Evolutionary conservation across 2,329 filamentous ascomycete species (phyloP), one percentile per base, ranked within the genome.

Genomic region (Zymoseptoria crescenta): DNA sequence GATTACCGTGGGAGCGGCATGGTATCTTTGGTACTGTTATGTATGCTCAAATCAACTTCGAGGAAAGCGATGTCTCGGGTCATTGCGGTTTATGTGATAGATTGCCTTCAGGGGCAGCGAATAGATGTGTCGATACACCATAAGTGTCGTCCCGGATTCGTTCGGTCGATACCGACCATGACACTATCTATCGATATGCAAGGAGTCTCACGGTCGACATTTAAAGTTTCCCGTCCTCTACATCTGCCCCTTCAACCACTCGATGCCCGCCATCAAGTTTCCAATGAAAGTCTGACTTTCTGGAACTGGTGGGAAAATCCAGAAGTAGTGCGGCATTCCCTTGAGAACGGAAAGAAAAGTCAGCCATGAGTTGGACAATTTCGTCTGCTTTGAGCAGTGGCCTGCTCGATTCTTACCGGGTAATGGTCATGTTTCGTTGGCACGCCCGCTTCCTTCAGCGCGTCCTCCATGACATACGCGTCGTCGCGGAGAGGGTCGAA

Each of bases 401-500:
- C 2, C 24, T 24, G 24, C 24, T n/a, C 35, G 6, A 41, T 16
- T 0, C 66, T 41, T 41, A 41, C 35, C 35, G 35, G 57, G 59
- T 74, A 77, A 16, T 75, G 62, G 62, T 80, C 74, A n/a, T 79
- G 54, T 56, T 72, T 74, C 0, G 77, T 79, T 60, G 69, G 63
- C 5, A 80, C 68, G 3, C 68, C 74, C 0, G 78, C 74, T 51
- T 78, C 78, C 29, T 75, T 70, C 62, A 83, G 63, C 2, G 77
- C 66, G 52, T 72, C 68, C 65, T 81, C 80, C 64, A 82, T 82
- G 0, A 82, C 75, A 30, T 82, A 62, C 0, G 71, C 77, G 58
- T 82, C 80, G 61, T 83, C 81, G 7, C 81, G 68, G 4, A 80
- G 62, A 0, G 76, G 76, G 64, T 83, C 81, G 54, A 79, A 64